These are phyloP conservation scores for Coniochaeta ligniaria DNA, from an alignment of 2,329 filamentous ascomycete genomes.

Conservation along the genomic window DNA sequence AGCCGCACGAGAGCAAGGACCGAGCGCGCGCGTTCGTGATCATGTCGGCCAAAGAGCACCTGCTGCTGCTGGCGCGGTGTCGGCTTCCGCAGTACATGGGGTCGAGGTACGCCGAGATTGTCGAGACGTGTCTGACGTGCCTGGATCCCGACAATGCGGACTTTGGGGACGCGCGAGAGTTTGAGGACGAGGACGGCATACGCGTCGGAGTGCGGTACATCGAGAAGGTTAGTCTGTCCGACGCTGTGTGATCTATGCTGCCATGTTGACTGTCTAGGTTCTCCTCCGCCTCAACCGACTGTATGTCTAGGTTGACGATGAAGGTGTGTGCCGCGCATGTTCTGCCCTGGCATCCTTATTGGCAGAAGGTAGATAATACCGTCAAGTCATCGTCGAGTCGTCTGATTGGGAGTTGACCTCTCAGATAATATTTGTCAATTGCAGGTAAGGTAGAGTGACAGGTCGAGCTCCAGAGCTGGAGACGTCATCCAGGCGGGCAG, in stretches of 20 bases:
- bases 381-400: too few species aligned
- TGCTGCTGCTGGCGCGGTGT: constrained; percentile 9
- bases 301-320: neutral
- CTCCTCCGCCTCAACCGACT: neutral
- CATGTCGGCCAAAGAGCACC: constrained; percentile 6
- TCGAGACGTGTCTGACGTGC: constrained; percentile 26
- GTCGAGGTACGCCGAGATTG: constrained; percentile 19
- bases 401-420: too few species aligned
- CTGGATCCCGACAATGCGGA: constrained; percentile 20
- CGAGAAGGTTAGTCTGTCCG: neutral
- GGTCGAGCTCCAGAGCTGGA: neutral
- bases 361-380: too few species aligned
- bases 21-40: neutral
- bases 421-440: too few species aligned
- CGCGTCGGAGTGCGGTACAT: neutral
- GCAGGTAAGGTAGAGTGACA: neutral
- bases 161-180: constrained; percentile 19
- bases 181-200: neutral
- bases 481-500: neutral
- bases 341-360: too few species aligned
- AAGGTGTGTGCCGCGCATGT: neutral
- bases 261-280: neutral
- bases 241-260: neutral
- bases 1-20: neutral
- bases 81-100: constrained; percentile 19